These are phyloP conservation scores for Ichthyophthirius multifiliis DNA, from an alignment of 169 alveolate species.

Conservation along the genomic window DNA sequence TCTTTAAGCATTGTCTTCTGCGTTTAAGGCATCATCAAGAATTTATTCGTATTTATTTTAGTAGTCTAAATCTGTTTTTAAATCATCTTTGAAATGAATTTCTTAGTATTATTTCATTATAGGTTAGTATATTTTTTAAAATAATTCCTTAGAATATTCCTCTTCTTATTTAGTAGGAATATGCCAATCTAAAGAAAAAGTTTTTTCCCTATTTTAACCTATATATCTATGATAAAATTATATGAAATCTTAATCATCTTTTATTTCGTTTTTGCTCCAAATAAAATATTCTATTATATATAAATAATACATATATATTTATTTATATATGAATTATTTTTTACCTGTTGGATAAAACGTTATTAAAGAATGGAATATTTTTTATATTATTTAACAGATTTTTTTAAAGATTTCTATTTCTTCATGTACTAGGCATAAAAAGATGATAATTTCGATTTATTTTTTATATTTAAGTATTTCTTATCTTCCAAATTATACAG, in stretches of 20 bases:
- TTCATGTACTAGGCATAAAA: background rate
- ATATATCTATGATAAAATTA: background rate
- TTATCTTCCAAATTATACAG: background rate
- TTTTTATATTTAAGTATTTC: background rate
- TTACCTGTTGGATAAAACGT: background rate
- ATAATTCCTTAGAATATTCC: background rate
- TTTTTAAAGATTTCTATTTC: background rate
- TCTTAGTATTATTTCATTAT: background rate
- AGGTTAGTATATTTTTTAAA: background rate
- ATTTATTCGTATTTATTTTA: background rate
- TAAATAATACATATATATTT: background rate
- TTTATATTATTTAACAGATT: background rate
- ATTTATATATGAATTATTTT: background rate
- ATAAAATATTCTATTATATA: background rate
- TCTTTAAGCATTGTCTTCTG: slow-evolving; percentile 1
- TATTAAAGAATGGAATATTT: background rate
- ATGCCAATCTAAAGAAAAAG: background rate
- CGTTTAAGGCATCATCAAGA: background rate
- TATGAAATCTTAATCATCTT: background rate
- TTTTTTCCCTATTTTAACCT: background rate
- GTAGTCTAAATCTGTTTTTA: background rate
- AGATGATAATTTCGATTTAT: background rate
- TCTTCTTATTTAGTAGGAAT: background rate
- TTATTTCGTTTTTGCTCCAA: slow-evolving; percentile 5
- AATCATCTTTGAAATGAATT: background rate